These are phyloP conservation scores for Talaromyces sp. DNA, from an alignment of 2,329 filamentous ascomycete genomes.

Conservation along the genomic window DNA sequence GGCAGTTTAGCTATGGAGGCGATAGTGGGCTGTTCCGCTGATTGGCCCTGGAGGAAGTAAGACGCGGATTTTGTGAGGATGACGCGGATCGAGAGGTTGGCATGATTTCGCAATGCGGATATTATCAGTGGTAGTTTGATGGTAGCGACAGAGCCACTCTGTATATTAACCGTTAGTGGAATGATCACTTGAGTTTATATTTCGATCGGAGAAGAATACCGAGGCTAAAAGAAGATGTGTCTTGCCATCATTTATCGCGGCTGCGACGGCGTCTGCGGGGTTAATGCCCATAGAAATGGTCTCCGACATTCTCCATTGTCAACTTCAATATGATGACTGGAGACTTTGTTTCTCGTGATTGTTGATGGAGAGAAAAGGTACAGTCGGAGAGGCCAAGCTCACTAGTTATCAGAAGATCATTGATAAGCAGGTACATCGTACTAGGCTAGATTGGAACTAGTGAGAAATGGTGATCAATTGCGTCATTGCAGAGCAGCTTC, in stretches of 20 bases:
- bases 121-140: slow-evolving; percentile 77
- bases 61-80: slow-evolving; percentile 72
- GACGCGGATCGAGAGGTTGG: slow-evolving; percentile 74
- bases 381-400: neutral
- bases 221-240: slow-evolving; percentile 17
- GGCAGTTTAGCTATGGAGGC: slow-evolving; percentile 58
- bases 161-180: neutral
- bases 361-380: neutral
- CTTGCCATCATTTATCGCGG: slow-evolving; percentile 14
- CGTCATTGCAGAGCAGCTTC: neutral
- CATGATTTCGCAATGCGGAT: slow-evolving; percentile 42
- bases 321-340: neutral
- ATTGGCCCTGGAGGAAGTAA: slow-evolving; percentile 74
- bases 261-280: slow-evolving; percentile 13
- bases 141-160: slow-evolving; percentile 72
- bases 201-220: neutral
- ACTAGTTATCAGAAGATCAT: neutral
- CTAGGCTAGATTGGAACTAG: neutral
- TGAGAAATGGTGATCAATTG: neutral
- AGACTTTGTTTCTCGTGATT: neutral
- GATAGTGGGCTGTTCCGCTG: slow-evolving; percentile 71
- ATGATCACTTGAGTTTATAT: neutral
- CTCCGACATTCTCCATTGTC: slow-evolving; percentile 13
- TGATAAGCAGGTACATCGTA: neutral
- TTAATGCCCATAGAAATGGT: slow-evolving; percentile 3